phyloP scores from a whole-genome alignment of 2,329 filamentous ascomycete species.

The Beauveria bassiana region DNA sequence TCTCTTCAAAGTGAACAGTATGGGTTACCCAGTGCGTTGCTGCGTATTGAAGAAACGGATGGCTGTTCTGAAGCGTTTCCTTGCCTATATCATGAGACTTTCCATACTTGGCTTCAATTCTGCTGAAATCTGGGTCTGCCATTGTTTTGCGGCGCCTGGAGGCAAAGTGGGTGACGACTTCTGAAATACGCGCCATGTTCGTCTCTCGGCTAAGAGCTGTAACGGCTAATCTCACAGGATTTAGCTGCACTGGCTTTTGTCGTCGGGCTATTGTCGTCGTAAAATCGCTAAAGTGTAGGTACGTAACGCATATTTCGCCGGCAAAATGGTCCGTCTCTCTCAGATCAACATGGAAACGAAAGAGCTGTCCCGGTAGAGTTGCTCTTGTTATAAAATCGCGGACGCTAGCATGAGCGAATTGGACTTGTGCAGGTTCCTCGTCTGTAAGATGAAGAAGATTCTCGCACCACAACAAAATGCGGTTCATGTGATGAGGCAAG shows the following conservation, averaged over 20 bases:
- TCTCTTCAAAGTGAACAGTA: neutral
- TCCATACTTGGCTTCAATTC: neutral
- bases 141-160: neutral
- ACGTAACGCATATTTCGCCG: neutral
- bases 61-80: neutral
- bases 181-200: neutral
- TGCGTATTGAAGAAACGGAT: neutral
- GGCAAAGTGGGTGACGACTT: neutral
- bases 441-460: slow-evolving; percentile 25
- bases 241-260: neutral
- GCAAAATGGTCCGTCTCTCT: neutral
- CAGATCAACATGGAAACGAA: neutral
- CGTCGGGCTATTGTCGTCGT: neutral
- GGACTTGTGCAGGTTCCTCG: slow-evolving; percentile 22
- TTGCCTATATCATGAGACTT: too few species aligned
- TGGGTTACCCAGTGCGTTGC: neutral
- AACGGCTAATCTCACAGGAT: neutral
- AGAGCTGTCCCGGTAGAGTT: neutral
- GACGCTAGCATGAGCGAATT: slow-evolving; percentile 24
- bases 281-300: neutral
- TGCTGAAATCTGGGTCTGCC: neutral
- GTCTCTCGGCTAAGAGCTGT: neutral
- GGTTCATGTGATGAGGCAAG: slow-evolving; percentile 20
- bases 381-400: neutral
- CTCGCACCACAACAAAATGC: slow-evolving; percentile 24